Evolutionary conservation across 345 rosid genomes (phyloP).

Genomic region (Moringa oleifera): DNA sequence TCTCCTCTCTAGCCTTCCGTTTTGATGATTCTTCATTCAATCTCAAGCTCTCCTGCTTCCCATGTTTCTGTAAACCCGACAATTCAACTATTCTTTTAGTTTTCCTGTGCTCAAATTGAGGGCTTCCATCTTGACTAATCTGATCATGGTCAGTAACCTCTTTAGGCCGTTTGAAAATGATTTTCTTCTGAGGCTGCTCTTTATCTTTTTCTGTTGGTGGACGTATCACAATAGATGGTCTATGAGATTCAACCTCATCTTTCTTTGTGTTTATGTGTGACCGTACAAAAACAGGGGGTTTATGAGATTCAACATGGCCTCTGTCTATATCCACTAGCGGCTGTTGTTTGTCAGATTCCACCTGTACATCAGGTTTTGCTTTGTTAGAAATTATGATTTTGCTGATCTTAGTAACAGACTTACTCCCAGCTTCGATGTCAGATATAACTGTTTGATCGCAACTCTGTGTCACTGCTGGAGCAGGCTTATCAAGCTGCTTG

Average conservation of each 20-base stretch:
- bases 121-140: constrained; percentile 63
- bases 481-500: constrained; percentile 42
- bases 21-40: constrained; percentile 39
- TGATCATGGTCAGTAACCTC: constrained; percentile 65
- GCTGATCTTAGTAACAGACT: constrained; percentile 48
- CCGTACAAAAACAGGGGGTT: constrained; percentile 48
- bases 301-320: constrained; percentile 50
- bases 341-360: constrained; percentile 47
- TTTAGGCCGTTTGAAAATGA: constrained; percentile 69
- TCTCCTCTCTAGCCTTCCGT: constrained; percentile 58
- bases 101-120: constrained; percentile 61
- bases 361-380: constrained; percentile 52
- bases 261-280: constrained; percentile 55
- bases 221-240: constrained; percentile 70
- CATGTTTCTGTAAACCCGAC: constrained; percentile 52
- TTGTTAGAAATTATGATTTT: constrained; percentile 71
- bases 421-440: constrained; percentile 46
- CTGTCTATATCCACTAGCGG: constrained; percentile 50
- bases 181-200: constrained; percentile 68
- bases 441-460: constrained; percentile 43
- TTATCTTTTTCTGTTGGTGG: constrained; percentile 69
- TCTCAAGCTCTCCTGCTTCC: constrained; percentile 36
- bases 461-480: constrained; percentile 39
- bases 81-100: constrained; percentile 78
- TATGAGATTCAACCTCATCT: constrained; percentile 58